Evolutionary conservation across 495 filamentous ascomycete species (phyloP).

Genomic region (Aspergillus bertholletiae): DNA sequence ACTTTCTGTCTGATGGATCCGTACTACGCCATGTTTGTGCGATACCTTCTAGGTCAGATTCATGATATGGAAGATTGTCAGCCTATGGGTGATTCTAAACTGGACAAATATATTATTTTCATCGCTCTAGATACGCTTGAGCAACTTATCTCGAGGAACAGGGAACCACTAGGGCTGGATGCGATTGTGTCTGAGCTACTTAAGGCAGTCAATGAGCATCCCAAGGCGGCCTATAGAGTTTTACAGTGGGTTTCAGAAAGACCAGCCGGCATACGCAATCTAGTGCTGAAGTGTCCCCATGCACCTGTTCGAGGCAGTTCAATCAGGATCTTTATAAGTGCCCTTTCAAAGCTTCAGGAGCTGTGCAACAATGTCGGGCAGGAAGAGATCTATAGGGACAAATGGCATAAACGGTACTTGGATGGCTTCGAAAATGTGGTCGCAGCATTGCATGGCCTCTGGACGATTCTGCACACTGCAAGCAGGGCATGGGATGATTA

Average conservation of each 20-base stretch:
- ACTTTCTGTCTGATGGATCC: slow-evolving; percentile 80
- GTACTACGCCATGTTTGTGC: slow-evolving; percentile 65
- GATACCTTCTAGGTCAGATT: slow-evolving; percentile 50
- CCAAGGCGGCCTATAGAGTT: slow-evolving; percentile 33
- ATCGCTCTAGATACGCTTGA: slow-evolving; percentile 73
- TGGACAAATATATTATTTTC: slow-evolving; percentile 60
- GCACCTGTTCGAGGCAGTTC: slow-evolving; percentile 56
- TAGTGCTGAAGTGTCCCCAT: slow-evolving; percentile 65
- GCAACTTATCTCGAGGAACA: slow-evolving; percentile 70
- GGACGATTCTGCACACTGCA: slow-evolving; percentile 50
- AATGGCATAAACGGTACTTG: slow-evolving; percentile 28
- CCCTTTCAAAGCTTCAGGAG: slow-evolving; percentile 44
- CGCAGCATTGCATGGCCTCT: slow-evolving; percentile 46
- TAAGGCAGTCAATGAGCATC: slow-evolving; percentile 42
- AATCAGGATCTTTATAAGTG: slow-evolving; percentile 50
- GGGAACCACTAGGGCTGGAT: slow-evolving; percentile 64
- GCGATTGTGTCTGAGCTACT: slow-evolving; percentile 51
- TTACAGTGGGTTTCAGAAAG: slow-evolving; percentile 62
- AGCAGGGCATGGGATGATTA: slow-evolving; percentile 76
- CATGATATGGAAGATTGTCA: slow-evolving; percentile 34
- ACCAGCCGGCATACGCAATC: slow-evolving; percentile 55
- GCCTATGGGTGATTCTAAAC: slow-evolving; percentile 47
- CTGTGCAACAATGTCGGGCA: slow-evolving; percentile 38
- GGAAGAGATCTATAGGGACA: slow-evolving; percentile 25
- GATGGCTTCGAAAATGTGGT: slow-evolving; percentile 54